Percentiles rank a stretch among this genome's conserved stretches.
phyloP scores from a whole-genome alignment of 306 rosid genomes.

The Malus sylvestris region DNA sequence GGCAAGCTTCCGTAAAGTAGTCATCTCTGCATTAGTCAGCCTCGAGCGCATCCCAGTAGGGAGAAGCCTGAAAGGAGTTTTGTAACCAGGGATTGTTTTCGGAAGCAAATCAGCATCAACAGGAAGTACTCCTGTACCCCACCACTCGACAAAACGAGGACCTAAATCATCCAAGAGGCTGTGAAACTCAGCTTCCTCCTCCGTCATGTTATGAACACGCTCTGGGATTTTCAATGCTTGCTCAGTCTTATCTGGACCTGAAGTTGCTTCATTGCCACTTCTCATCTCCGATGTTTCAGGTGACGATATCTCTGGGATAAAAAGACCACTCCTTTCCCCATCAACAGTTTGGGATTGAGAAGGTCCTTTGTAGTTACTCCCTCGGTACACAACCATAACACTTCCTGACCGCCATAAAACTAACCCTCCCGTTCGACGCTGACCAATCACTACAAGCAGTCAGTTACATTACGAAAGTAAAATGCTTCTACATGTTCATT shows the following conservation, averaged over 20 bases:
- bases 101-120: constrained; percentile 93
- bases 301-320: constrained; percentile 65
- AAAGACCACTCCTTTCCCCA: constrained; percentile 43
- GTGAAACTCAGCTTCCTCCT: constrained; percentile 69
- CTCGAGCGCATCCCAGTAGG: constrained; percentile 73
- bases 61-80: constrained; percentile 83
- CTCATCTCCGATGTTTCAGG: constrained; percentile 24
- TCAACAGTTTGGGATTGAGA: constrained; percentile 28
- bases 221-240: constrained; percentile 19
- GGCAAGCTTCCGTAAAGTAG: constrained; percentile 68
- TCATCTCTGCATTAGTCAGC: constrained; percentile 73
- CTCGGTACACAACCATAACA: constrained; percentile 86
- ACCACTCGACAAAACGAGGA: constrained; percentile 89
- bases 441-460: constrained; percentile 48
- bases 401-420: constrained; percentile 90
- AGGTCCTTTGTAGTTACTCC: constrained; percentile 64
- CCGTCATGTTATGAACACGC: constrained; percentile 39
- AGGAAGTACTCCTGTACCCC: constrained; percentile 95
- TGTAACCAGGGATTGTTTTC: constrained; percentile 68
- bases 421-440: constrained; percentile 87
- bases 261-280: constrained; percentile 21
- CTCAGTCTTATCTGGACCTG: constrained; percentile 30
- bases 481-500: neutral
- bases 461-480: constrained; percentile 25
- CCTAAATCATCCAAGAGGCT: constrained; percentile 74